These are phyloP conservation scores for Lactarius evosmus DNA, from an alignment of 768 basidiomycete species.

Conservation along the genomic window DNA sequence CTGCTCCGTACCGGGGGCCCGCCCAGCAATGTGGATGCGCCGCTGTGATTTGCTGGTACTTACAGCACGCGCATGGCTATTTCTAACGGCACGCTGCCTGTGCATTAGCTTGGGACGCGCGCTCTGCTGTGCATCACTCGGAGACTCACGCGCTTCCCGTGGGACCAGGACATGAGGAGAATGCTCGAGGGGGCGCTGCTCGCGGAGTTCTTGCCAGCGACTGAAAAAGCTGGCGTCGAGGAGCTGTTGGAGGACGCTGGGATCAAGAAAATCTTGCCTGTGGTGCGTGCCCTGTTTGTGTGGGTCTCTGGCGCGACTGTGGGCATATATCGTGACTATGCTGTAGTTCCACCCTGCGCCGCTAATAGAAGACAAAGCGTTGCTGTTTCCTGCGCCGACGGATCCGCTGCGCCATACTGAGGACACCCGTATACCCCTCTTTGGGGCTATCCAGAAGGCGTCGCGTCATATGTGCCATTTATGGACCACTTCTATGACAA, in stretches of 20 bases:
- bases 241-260: slow-evolving; percentile 49
- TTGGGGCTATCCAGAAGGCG: slow-evolving; percentile 52
- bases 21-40: slow-evolving; percentile 35
- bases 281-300: too few species aligned
- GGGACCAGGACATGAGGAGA: too few species aligned
- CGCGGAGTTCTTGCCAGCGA: slow-evolving; percentile 58
- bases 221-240: slow-evolving; percentile 54
- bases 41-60: slow-evolving; percentile 55
- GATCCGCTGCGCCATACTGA: too few species aligned
- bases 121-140: slow-evolving; percentile 54
- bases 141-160: slow-evolving; percentile 46
- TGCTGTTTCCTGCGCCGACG: too few species aligned
- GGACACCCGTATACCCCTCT: too few species aligned
- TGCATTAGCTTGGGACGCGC: slow-evolving; percentile 60
- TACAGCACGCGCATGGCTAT: slow-evolving; percentile 52
- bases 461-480: slow-evolving; percentile 56
- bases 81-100: slow-evolving; percentile 55
- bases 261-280: too few species aligned
- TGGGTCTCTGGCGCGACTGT: background rate
- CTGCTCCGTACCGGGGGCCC: slow-evolving; percentile 54
- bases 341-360: slow-evolving; percentile 50
- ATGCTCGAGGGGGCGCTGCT: slow-evolving; percentile 51
- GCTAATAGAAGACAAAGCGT: slow-evolving; percentile 36
- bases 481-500: slow-evolving; percentile 74
- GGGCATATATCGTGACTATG: background rate